Percentiles rank a stretch among this genome's conserved stretches.
These are phyloP conservation scores for Polytrichum formosum DNA, from an alignment of 225 moss, liverwort and hornwort species.

Conservation along the genomic window DNA sequence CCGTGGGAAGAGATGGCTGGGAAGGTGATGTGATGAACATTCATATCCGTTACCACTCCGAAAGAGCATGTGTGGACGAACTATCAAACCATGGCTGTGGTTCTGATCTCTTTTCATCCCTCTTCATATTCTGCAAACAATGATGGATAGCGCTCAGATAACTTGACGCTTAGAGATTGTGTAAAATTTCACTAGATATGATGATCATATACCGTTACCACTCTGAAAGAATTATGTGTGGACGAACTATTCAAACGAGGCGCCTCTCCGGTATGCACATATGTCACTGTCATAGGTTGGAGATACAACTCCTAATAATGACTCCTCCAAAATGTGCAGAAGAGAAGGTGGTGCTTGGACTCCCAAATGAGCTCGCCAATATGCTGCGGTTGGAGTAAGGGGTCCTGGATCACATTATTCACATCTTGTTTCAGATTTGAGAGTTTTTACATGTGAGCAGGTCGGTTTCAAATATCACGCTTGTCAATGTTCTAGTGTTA, in stretches of 20 bases:
- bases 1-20: too few relatives aligned
- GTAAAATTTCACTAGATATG: neutral
- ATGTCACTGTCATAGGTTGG: conserved; percentile 2
- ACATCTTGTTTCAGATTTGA: too few relatives aligned
- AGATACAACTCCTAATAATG: neutral
- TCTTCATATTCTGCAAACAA: neutral
- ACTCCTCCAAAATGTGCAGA: conserved; percentile 4
- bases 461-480: too few relatives aligned
- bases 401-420: too few relatives aligned
- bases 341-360: neutral
- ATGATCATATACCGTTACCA: conserved; percentile 35
- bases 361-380: neutral
- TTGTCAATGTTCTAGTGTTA: too few relatives aligned
- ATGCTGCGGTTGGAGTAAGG: too few relatives aligned
- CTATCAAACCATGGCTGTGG: conserved; percentile 18
- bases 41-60: conserved; percentile 15
- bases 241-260: neutral
- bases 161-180: too few relatives aligned
- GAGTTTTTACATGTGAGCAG: too few relatives aligned
- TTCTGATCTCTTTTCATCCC: conserved; percentile 6
- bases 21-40: conserved; percentile 6
- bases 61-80: conserved; percentile 15
- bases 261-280: too few relatives aligned
- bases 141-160: too few relatives aligned
- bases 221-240: conserved; percentile 19